Evolutionary conservation across 495 filamentous ascomycete species (phyloP).

Genomic region (Penicillium soppii): DNA sequence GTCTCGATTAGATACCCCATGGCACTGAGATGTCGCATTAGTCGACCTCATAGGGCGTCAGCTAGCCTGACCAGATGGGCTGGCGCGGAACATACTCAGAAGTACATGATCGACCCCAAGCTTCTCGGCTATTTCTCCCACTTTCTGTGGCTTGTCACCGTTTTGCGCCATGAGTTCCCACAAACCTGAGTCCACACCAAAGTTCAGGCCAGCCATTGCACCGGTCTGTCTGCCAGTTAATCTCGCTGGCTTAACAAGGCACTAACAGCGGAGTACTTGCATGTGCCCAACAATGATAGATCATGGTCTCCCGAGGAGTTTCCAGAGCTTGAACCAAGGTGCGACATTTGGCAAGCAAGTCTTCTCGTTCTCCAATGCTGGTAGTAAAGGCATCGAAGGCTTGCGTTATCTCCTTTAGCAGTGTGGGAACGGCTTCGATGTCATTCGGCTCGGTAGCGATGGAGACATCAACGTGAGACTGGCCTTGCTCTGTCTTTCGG

Average conservation of each 20-base stretch:
- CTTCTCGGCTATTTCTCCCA: background rate
- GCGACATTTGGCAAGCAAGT: background rate
- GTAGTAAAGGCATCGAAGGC: too few species aligned
- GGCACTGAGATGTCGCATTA: conserved; percentile 33
- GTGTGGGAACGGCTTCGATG: too few species aligned
- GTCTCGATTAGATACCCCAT: conserved; percentile 38
- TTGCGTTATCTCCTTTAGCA: too few species aligned
- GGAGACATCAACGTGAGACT: too few species aligned
- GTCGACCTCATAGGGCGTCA: background rate
- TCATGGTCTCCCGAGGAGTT: conserved; percentile 35
- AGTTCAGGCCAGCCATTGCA: background rate
- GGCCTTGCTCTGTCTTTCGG: too few species aligned
- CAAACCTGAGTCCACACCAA: conserved; percentile 6
- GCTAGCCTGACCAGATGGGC: background rate
- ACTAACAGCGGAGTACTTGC: conserved; percentile 1
- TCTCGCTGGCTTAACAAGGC: too few species aligned
- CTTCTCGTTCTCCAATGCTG: background rate
- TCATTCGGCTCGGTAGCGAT: too few species aligned
- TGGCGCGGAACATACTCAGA: background rate
- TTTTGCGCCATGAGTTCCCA: conserved; percentile 8
- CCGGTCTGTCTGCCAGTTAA: background rate
- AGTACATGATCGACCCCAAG: conserved; percentile 2
- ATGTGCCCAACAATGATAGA: conserved; percentile 33
- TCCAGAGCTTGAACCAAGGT: conserved; percentile 16
- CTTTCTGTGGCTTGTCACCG: conserved; percentile 6